Conservation (phyloP, 371 early-diverging fungal species). For the Capillidium rhysosporum region DNA sequence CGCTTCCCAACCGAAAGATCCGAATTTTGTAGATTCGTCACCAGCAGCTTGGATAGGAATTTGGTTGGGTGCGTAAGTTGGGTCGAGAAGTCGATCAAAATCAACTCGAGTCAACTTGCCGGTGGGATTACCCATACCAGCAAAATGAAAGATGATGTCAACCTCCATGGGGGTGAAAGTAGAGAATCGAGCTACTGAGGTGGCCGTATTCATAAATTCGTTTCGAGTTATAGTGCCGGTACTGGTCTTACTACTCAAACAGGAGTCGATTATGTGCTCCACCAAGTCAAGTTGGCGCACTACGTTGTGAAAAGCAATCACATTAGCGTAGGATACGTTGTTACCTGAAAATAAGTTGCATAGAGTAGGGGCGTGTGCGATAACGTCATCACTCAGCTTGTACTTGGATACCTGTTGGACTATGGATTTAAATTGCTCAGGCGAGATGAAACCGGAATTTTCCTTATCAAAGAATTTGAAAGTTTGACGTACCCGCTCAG, state of each 20-base stretch:
- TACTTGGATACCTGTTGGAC: conserved; percentile 41
- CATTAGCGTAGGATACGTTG: conserved; percentile 37
- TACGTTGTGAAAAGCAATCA: conserved; percentile 51
- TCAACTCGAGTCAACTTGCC: conserved; percentile 30
- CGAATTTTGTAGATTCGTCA: conserved; percentile 9
- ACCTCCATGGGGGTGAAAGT: conserved; percentile 67
- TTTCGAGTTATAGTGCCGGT: conserved; percentile 34
- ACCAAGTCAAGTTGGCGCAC: conserved; percentile 53
- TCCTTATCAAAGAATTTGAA: conserved; percentile 51
- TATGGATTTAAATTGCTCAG: conserved; percentile 41
- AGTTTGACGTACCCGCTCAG: conserved; percentile 56
- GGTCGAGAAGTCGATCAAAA: conserved; percentile 40
- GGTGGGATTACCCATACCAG: conserved; percentile 33
- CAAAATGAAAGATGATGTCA: conserved; percentile 60
- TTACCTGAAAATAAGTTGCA: conserved; percentile 31
- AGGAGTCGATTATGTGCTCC: conserved; percentile 31
- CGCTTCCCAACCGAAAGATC: conserved; percentile 16
- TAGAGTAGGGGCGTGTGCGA: conserved; percentile 44
- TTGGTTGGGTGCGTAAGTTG: conserved; percentile 26
- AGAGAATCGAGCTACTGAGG: conserved; percentile 34
- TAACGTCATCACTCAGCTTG: conserved; percentile 43
- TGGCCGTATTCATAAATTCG: conserved; percentile 36
- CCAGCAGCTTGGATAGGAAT: conserved; percentile 5
- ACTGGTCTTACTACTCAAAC: conserved; percentile 23
- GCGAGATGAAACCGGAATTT: conserved; percentile 37